Evolutionary conservation across 2,329 filamentous ascomycete species (phyloP).

Genomic region (Didymella lethalis): DNA sequence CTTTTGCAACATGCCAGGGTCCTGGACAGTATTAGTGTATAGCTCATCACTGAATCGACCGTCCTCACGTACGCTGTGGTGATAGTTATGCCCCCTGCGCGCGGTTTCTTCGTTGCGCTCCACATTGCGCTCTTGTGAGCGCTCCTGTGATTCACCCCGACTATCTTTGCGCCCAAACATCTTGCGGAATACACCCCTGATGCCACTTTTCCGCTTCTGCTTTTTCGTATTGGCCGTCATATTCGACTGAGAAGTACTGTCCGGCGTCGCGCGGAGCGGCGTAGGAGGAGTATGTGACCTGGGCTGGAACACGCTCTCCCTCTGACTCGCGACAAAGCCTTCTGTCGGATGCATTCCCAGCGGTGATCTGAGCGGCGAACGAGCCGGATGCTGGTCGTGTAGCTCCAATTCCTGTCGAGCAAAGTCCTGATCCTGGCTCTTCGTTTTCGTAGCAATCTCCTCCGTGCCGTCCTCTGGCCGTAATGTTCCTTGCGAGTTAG

Average conservation of each 20-base stretch:
- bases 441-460: slow-evolving; percentile 19
- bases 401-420: slow-evolving; percentile 22
- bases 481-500: slow-evolving; percentile 15
- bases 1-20: slow-evolving; percentile 39
- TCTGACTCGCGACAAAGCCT: slow-evolving; percentile 28
- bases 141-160: slow-evolving; percentile 36
- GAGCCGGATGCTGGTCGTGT: slow-evolving; percentile 27
- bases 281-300: slow-evolving; percentile 38
- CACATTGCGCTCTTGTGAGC: slow-evolving; percentile 28
- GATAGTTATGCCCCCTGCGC: slow-evolving; percentile 44
- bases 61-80: slow-evolving; percentile 44
- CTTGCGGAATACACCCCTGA: slow-evolving; percentile 48
- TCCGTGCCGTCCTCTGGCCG: slow-evolving; percentile 19
- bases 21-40: slow-evolving; percentile 32
- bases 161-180: slow-evolving; percentile 49
- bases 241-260: slow-evolving; percentile 30
- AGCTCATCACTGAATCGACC: neutral
- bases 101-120: slow-evolving; percentile 29
- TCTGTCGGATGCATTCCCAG: slow-evolving; percentile 36
- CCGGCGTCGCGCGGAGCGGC: slow-evolving; percentile 40
- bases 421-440: slow-evolving; percentile 14
- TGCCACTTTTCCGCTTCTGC: slow-evolving; percentile 49
- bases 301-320: slow-evolving; percentile 36
- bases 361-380: slow-evolving; percentile 26
- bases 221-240: slow-evolving; percentile 34